These are phyloP conservation scores for Lecanicillium sp. DNA, from an alignment of 2,329 filamentous ascomycete species.

Conservation along the genomic window DNA sequence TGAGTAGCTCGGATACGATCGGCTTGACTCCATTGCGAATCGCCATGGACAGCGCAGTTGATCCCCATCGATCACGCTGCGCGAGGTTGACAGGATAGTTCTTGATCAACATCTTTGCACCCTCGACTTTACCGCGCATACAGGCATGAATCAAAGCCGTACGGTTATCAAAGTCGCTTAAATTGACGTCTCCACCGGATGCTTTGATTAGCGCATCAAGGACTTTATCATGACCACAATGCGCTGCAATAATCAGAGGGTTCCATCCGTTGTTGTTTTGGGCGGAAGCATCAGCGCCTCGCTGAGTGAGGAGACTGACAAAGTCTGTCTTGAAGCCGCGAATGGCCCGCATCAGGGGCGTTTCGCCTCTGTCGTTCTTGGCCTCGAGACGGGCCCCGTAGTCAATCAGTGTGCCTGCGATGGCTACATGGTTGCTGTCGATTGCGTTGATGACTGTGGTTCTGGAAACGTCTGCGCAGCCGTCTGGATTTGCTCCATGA, in stretches of 20 bases:
- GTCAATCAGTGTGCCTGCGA: background rate
- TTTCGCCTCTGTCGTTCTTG: slow-evolving; percentile 2
- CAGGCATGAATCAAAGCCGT: slow-evolving; percentile 9
- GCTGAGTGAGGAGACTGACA: slow-evolving; percentile 1
- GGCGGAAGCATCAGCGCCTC: background rate
- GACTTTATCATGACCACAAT: background rate
- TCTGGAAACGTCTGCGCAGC: background rate
- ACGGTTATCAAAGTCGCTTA: slow-evolving; percentile 1
- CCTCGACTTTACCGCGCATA: background rate
- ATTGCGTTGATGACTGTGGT: slow-evolving; percentile 7
- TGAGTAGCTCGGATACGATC: background rate
- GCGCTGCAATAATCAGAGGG: slow-evolving; percentile 1
- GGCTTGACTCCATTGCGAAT: slow-evolving; percentile 1
- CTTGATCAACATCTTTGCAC: background rate
- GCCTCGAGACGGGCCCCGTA: slow-evolving; percentile 4
- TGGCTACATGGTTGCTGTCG: slow-evolving; percentile 17
- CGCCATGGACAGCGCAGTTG: slow-evolving; percentile 7
- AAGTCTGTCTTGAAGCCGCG: background rate
- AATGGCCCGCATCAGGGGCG: slow-evolving; percentile 6
- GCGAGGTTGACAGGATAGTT: slow-evolving; percentile 1
- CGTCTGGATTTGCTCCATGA: background rate
- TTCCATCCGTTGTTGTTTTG: slow-evolving; percentile 1
- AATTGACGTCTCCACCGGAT: background rate
- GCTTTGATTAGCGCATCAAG: background rate
- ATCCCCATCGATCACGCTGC: slow-evolving; percentile 5